Percentiles rank a stretch among this genome's conserved stretches.
Conservation (phyloP, 441 rosid species). For the Isatis lusitanica region DNA sequence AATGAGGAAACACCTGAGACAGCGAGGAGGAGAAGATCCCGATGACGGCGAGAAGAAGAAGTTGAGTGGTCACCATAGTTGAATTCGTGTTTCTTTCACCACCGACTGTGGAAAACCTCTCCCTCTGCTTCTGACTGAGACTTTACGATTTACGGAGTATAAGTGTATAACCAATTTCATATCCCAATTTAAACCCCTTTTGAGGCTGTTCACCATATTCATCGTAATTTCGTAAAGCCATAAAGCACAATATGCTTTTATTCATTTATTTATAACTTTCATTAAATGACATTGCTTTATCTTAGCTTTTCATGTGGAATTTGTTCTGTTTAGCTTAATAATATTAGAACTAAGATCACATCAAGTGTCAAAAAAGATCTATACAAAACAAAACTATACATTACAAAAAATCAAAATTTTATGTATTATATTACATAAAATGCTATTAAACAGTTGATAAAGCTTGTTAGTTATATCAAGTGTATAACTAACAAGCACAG, state of each 20-base stretch:
- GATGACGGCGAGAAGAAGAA: constrained; percentile 12
- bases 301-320: neutral
- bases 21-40: constrained; percentile 17
- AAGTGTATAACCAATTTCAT: too few species aligned
- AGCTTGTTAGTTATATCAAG: too few species aligned
- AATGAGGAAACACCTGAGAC: constrained; percentile 28
- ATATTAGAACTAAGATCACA: too few species aligned
- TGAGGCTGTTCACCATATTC: too few species aligned
- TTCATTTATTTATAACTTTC: neutral
- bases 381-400: too few species aligned
- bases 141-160: neutral
- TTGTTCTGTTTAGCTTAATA: neutral
- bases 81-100: constrained; percentile 10
- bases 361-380: too few species aligned
- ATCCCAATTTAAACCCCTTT: too few species aligned
- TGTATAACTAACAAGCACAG: too few species aligned
- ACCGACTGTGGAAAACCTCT: neutral
- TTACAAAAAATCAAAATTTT: too few species aligned
- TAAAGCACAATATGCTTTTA: neutral
- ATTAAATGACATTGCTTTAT: neutral
- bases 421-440: too few species aligned
- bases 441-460: too few species aligned
- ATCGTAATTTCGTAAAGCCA: too few species aligned
- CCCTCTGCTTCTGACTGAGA: neutral
- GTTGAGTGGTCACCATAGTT: constrained; percentile 34